Evolutionary conservation across 2,329 filamentous ascomycete genomes (phyloP).

Genomic region (Sarocladium oryzae): DNA sequence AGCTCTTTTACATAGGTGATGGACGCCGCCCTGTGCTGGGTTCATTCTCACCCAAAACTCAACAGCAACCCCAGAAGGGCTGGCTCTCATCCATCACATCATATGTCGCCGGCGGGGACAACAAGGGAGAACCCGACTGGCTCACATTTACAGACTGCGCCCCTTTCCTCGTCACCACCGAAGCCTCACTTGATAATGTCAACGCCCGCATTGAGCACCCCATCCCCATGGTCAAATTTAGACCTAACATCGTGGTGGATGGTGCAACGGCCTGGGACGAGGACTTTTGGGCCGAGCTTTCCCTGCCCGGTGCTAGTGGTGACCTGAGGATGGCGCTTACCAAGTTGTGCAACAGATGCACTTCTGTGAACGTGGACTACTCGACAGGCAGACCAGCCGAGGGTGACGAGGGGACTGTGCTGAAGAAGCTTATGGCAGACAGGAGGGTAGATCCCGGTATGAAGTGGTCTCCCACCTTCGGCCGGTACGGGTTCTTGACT

Average conservation of each 20-base stretch:
- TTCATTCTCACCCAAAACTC: constrained; percentile 36
- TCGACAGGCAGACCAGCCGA: constrained; percentile 51
- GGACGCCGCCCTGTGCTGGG: constrained; percentile 56
- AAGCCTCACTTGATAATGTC: constrained; percentile 63
- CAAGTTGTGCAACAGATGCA: constrained; percentile 63
- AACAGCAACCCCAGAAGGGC: constrained; percentile 17
- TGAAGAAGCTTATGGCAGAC: constrained; percentile 66
- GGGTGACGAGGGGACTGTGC: constrained; percentile 51
- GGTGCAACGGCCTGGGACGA: constrained; percentile 58
- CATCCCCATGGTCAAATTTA: constrained; percentile 53
- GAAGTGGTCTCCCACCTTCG: constrained; percentile 66
- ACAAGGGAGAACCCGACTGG: constrained; percentile 32
- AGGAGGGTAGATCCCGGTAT: constrained; percentile 62
- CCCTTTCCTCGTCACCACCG: constrained; percentile 66
- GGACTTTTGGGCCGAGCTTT: constrained; percentile 64
- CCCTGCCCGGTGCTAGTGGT: constrained; percentile 22
- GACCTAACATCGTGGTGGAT: constrained; percentile 65
- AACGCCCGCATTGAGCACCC: constrained; percentile 43
- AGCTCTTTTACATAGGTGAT: constrained; percentile 59
- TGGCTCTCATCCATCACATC: constrained; percentile 29
- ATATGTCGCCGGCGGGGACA: constrained; percentile 21
- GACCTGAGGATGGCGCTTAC: constrained; percentile 39
- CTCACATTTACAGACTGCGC: constrained; percentile 71
- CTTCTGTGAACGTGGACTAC: constrained; percentile 67
- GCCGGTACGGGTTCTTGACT: constrained; percentile 60